Base-by-base conservation (phyloP, 2,329 filamentous ascomycete species). In the Pseudogymnoascus sp. region DNA sequence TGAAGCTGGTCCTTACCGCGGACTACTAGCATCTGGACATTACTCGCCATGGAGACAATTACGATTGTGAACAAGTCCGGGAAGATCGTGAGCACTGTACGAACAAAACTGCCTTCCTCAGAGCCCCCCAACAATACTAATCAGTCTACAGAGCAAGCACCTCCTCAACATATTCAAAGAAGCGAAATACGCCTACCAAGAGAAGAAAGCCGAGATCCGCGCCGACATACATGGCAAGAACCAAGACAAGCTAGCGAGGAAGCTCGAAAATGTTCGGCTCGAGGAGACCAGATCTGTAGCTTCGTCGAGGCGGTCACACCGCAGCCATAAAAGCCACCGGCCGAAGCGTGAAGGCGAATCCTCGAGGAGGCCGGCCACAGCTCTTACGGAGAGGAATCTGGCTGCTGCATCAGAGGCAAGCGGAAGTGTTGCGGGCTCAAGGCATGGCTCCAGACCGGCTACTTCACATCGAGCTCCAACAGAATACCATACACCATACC, bases 31-130 rank as follows among this genome's bases (percentile, higher is more conserved):
- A 55, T 5, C 45, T 55, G 2, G 8, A 55, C 31, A 18, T 33
- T 12, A 33, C n/a, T 7, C 45, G 7, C n/a, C n/a, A 80, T 82
- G 65, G 87, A 96, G 76, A 93, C 90, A 59, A 86, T 96, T 68
- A 92, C 90, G 67, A 89, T 96, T 70, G 88, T 96, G 76, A 94
- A 96, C 78, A 92, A 85, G 74, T 94, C 90, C 63, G 91, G 91
- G 70, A 95, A 96, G 77, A 87, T 96, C 59, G 90, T 96, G 69
- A 92, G 87, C 80, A 94, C 88, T 64, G 90, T 92, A 80, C 74
- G 87, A 66, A 63, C 60, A 55, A 33, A 55, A n/a, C n/a, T n/a
- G n/a, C n/a, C n/a, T 61, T 31, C 33, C 18, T 61, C 33, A 60
- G 42, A 52, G 60, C 48, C 21, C 31, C 37, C 37, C 55, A 60